A percentile compares a stretch with the other conserved stretches of the same genome.
Conservation (phyloP, 495 filamentous ascomycete genomes). For the Podospora pseudoanserina region DNA sequence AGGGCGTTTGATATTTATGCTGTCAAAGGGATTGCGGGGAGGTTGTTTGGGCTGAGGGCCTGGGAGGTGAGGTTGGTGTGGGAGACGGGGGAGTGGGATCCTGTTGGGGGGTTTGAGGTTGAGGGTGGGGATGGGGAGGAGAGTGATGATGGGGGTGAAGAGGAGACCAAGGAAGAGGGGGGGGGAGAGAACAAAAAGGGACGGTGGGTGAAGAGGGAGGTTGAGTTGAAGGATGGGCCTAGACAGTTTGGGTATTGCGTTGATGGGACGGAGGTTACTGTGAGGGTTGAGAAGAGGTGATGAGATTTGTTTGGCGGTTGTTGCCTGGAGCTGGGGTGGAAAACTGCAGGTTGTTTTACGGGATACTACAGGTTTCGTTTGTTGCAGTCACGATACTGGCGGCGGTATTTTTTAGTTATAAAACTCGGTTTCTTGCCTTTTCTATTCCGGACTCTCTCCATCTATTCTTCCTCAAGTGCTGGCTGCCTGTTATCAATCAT, state of each 20-base stretch:
- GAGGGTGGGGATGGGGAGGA: conserved; percentile 55
- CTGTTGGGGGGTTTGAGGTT: conserved; percentile 61
- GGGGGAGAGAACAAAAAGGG: conserved; percentile 31
- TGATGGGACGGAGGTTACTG: conserved; percentile 61
- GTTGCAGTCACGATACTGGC: not conserved
- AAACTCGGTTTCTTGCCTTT: not conserved
- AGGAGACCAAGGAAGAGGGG: conserved; percentile 16
- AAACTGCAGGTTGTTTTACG: not conserved
- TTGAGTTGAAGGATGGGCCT: conserved; percentile 77
- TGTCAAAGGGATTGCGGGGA: conserved; percentile 72
- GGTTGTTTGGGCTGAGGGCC: conserved; percentile 62
- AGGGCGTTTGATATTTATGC: conserved; percentile 73
- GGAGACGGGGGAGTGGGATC: conserved; percentile 85
- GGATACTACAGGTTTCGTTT: not conserved
- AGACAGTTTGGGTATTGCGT: conserved; percentile 78
- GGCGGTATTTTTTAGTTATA: not conserved
- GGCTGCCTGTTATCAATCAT: not conserved
- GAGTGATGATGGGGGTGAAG: conserved; percentile 40
- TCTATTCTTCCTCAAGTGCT: not conserved
- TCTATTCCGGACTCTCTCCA: not conserved
- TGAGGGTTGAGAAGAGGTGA: conserved; percentile 60
- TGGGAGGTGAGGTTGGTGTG: conserved; percentile 63
- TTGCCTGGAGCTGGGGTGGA: not conserved
- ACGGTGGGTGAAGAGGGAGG: conserved; percentile 67
- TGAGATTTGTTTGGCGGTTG: conserved; percentile 1